Base-by-base conservation (phyloP, 345 rosid genomes). In the Euphorbia lathyris region DNA sequence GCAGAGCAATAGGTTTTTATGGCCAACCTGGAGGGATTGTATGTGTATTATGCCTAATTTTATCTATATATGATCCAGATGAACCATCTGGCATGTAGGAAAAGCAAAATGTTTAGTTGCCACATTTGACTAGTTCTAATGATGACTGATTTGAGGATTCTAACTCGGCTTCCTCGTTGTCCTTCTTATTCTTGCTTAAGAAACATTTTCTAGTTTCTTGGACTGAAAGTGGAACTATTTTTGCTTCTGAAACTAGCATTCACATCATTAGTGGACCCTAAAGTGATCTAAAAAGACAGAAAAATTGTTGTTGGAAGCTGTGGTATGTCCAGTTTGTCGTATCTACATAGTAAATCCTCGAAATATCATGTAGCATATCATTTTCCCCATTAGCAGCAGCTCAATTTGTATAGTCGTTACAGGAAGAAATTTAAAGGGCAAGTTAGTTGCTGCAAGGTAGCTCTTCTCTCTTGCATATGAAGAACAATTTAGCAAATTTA, bases 151-250 rank as follows among this genome's bases (percentile, higher is more conserved):
- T 38, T 36, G 17, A 38, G 23, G 47, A 23, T 8, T 36, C 47
- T 62, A 19, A 9, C 25, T 34, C 64, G 32, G 45, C 13, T 60
- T 60, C 64, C 64, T 60, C 42, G 27, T 53, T 45, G 51, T 45
- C 27, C 58, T 22, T 8, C 2, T 53, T 50, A 16, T 50, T 25
- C n/a, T 8, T 58, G 36, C 61, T 27, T 30, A 13, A 22, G 29
- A 55, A 5, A 23, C 32, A 12, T 29, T 58, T 11, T 34, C 7
- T 34, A 34, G 38, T 7, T 34, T 34, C 38, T 34, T 7, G 58
- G 14, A 5, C 7, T 12, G 62, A 29, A 58, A 27, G 62, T 45
- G 38, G 17, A 27, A 34, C 62, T 1, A 29, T 7, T 58, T n/a
- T 58, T 58, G 14, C 20, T 34, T 58, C 17, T 13, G 27, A 58